Evolutionary conservation across 2,329 filamentous ascomycete species (phyloP), one percentile per base, ranked within the genome.

Genomic region (Aureobasidium zeae): DNA sequence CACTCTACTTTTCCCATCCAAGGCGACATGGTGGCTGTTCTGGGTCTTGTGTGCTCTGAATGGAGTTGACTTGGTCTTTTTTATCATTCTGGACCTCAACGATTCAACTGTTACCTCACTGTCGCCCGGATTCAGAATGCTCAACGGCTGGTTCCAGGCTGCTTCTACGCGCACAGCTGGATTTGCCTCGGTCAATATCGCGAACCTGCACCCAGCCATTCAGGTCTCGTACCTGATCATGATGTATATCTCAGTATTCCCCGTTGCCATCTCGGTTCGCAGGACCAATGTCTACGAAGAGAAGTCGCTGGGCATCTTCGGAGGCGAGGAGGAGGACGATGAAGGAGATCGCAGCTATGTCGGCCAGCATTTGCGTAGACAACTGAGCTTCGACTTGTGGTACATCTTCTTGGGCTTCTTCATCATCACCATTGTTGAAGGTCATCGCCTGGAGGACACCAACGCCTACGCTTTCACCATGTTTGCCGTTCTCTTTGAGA

Each of bases 211-310:
- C 52, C 88, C 91, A 1, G 91, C 84, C 3, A 86, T 95, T 46
- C 88, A 94, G 56, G 86, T 93, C 11, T 86, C 87, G 17, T 96
- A 95, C 66, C 70, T 96, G 63, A 81, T 96, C 63, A 96, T 96
- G 91, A 96, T 96, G 91, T 96, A 96, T 63, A 94, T 96, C 49
- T 94, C 88, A 46, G 85, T 95, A 48, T 94, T 94, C 54, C 89
- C 89, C 4, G 94, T 96, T 54, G 89, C 91, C 58, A 96, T 96
- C 55, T 91, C 85, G 5, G 83, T 96, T 55, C 86, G 89, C 42
- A 74, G 85, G 51, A 95, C 89, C 47, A 96, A 96, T 59, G 89
- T 95, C 2, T 96, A 96, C 67, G 89, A 95, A 63, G 89, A 96
- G 59, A 85, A 81, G 52, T 86, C 81, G 0, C 73, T 91, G 0